Conservation (phyloP, 2,329 filamentous ascomycete species). For the Calonectria pseudoturangicola region DNA sequence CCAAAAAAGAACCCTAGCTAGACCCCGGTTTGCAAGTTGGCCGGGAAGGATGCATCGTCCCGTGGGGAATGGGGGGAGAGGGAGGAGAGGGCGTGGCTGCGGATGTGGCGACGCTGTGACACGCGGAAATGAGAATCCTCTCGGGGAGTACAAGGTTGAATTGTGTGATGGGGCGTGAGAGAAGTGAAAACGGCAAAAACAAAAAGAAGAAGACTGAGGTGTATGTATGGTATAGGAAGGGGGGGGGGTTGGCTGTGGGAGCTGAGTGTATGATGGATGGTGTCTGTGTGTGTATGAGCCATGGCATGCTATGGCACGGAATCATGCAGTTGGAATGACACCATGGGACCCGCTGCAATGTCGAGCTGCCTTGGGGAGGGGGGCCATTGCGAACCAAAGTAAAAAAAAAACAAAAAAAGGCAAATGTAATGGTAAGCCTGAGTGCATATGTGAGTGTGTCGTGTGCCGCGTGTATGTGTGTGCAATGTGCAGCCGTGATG, state of each 20-base stretch:
- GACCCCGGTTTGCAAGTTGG: neutral
- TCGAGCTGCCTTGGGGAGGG: neutral
- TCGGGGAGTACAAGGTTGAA: conserved; percentile 43
- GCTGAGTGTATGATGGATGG: neutral
- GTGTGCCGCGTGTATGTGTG: neutral
- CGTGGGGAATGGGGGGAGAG: neutral
- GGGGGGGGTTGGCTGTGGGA: neutral
- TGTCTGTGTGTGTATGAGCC: neutral
- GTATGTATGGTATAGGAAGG: neutral
- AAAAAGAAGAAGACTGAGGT: neutral
- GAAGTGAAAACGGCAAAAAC: conserved; percentile 1
- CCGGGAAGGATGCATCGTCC: conserved; percentile 10
- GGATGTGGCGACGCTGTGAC: conserved; percentile 25
- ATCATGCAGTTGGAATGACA: conserved; percentile 5
- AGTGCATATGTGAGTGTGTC: neutral
- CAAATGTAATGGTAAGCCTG: neutral
- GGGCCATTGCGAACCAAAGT: conserved; percentile 1
- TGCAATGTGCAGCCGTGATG: neutral
- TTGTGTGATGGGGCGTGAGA: neutral
- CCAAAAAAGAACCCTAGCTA: neutral
- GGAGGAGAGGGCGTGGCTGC: neutral
- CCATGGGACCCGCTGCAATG: neutral
- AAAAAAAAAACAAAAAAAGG: neutral
- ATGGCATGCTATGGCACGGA: neutral
- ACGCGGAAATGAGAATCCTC: conserved; percentile 30